Evolutionary conservation across 192 early-diverging fungal genomes (phyloP).

Genomic region (Coemansia sp.): DNA sequence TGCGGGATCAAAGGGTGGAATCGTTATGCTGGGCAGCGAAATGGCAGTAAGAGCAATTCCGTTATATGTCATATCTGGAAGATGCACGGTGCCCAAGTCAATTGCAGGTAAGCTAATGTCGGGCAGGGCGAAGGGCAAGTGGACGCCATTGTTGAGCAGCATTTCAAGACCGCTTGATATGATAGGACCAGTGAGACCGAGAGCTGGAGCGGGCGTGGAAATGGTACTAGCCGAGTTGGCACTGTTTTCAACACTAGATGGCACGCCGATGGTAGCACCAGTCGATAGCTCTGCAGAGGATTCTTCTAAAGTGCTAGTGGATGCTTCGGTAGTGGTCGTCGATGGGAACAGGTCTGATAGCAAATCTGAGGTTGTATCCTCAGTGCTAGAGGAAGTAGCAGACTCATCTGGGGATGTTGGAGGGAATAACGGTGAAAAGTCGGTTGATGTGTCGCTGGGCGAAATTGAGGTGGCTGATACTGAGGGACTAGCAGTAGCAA

Average conservation of each 20-base stretch:
- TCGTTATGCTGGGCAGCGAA: slow-evolving; percentile 32
- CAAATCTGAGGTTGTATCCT: slow-evolving; percentile 1
- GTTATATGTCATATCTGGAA: slow-evolving; percentile 49
- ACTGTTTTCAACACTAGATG: not conserved
- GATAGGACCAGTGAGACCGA: slow-evolving; percentile 33
- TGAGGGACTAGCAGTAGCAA: not conserved
- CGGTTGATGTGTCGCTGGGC: not conserved
- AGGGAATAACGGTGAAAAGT: not conserved
- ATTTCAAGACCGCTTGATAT: slow-evolving; percentile 48
- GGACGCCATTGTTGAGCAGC: slow-evolving; percentile 45
- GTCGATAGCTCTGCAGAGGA: not conserved
- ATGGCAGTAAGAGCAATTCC: slow-evolving; percentile 45
- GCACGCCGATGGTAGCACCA: not conserved
- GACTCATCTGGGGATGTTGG: not conserved
- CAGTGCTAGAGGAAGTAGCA: too few species aligned
- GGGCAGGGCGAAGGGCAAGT: slow-evolving; percentile 40
- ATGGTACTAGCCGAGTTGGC: not conserved
- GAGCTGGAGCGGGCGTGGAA: not conserved
- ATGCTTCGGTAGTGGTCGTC: not conserved
- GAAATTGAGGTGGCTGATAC: not conserved
- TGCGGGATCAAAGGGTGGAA: slow-evolving; percentile 48
- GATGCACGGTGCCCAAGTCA: slow-evolving; percentile 43
- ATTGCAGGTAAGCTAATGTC: slow-evolving; percentile 42
- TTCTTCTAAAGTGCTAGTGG: not conserved
- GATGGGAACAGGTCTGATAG: not conserved